Conservation (phyloP, 1,284 basidiomycete species). For the Fomitopsis betulina region DNA sequence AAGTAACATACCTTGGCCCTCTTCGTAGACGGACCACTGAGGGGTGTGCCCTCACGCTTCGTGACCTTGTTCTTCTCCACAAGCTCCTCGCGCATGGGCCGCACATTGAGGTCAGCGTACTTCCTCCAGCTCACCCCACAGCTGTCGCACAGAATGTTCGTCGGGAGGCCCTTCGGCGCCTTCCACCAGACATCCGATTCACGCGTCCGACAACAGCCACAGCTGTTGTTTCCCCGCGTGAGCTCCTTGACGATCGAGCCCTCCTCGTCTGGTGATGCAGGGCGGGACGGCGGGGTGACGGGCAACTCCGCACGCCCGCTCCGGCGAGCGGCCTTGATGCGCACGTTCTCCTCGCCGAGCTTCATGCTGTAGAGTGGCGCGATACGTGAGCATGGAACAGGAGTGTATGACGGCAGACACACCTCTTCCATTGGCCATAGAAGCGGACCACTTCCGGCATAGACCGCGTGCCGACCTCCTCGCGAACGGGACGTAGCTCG, state of each 20-base stretch:
- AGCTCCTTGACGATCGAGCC: conserved; percentile 62
- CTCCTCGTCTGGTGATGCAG: conserved; percentile 56
- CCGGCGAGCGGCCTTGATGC: conserved; percentile 43
- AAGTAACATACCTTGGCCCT: conserved; percentile 55
- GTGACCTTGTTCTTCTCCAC: conserved; percentile 49
- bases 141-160: conserved; percentile 70
- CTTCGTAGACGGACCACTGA: conserved; percentile 57
- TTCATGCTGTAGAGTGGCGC: conserved; percentile 40
- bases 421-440: conserved; percentile 87
- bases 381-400: conserved; percentile 2
- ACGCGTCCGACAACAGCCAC: conserved; percentile 75
- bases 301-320: conserved; percentile 29
- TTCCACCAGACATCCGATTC: conserved; percentile 83
- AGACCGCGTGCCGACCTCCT: conserved; percentile 67
- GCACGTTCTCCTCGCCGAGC: conserved; percentile 61
- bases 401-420: conserved; percentile 15
- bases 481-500: conserved; percentile 74
- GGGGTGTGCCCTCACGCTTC: conserved; percentile 78
- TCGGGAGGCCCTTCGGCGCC: conserved; percentile 73
- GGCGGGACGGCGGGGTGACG: conserved; percentile 15
- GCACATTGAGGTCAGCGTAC: conserved; percentile 80
- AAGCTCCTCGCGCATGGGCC: conserved; percentile 64
- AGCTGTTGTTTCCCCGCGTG: conserved; percentile 53
- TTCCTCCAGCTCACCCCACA: conserved; percentile 85
- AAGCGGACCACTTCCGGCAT: conserved; percentile 79